These are phyloP conservation scores for Aspergillus felis DNA, from an alignment of 2,329 filamentous ascomycete genomes.

Conservation along the genomic window DNA sequence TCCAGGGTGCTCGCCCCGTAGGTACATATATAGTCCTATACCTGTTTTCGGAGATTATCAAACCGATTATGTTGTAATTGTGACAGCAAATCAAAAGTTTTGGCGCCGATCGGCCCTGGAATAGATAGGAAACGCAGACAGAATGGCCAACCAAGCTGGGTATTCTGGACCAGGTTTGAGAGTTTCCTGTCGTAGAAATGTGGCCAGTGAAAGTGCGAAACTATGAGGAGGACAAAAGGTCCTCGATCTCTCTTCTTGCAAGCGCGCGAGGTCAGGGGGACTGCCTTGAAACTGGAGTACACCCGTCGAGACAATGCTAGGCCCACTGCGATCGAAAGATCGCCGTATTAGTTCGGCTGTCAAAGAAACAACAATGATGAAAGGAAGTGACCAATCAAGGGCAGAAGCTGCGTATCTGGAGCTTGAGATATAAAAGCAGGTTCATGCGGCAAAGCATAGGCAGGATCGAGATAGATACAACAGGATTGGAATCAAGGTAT, in stretches of 20 bases:
- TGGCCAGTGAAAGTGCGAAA: background rate
- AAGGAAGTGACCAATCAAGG: conserved; percentile 9
- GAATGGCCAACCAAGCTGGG: background rate
- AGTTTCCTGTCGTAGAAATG: background rate
- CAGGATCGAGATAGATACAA: background rate
- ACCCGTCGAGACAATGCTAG: background rate
- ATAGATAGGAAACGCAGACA: background rate
- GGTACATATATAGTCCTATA: background rate
- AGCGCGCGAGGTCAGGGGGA: background rate
- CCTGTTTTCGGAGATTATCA: background rate
- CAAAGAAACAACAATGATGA: conserved; percentile 8
- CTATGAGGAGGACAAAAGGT: background rate
- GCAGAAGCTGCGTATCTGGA: background rate
- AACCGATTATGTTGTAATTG: background rate
- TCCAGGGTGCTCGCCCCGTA: background rate
- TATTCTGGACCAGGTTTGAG: background rate
- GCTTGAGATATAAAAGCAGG: background rate
- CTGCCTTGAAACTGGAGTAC: background rate
- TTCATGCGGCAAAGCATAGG: background rate
- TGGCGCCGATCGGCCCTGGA: background rate
- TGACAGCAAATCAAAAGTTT: background rate
- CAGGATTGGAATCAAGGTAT: background rate
- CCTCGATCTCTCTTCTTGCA: background rate
- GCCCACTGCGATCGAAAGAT: background rate
- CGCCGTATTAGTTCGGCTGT: background rate